Evolutionary conservation across 2,329 filamentous ascomycete species (phyloP).

Genomic region (Cercospora beticola): DNA sequence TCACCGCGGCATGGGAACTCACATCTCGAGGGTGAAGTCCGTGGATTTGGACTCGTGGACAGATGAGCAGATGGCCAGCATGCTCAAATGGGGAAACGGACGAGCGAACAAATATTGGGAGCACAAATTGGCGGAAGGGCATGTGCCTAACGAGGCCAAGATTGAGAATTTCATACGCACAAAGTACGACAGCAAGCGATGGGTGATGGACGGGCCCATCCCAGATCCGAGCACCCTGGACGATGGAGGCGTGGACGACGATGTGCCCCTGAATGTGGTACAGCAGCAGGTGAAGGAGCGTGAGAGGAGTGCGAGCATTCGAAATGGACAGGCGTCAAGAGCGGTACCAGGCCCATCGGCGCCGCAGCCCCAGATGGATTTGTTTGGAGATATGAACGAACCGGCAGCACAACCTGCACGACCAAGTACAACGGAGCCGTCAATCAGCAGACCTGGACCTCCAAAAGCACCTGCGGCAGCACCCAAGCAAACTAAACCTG

Average conservation of each 20-base stretch:
- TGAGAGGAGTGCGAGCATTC: slow-evolving; percentile 41
- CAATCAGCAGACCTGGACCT: slow-evolving; percentile 56
- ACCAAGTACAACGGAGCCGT: slow-evolving; percentile 72
- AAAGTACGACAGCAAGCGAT: slow-evolving; percentile 97
- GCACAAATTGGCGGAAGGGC: slow-evolving; percentile 83
- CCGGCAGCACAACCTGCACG: slow-evolving; percentile 57
- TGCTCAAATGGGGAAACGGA: slow-evolving; percentile 92
- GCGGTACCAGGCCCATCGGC: slow-evolving; percentile 19
- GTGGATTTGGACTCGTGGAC: slow-evolving; percentile 98
- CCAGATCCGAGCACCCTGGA: slow-evolving; percentile 89
- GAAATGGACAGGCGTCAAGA: slow-evolving; percentile 35
- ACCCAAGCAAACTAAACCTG: slow-evolving; percentile 64
- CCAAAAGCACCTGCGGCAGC: slow-evolving; percentile 38
- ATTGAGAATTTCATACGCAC: slow-evolving; percentile 99
- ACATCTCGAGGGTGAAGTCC: slow-evolving; percentile 97
- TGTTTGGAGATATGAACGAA: slow-evolving; percentile 73
- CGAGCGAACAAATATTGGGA: slow-evolving; percentile 99
- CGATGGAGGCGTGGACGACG: slow-evolving; percentile 71
- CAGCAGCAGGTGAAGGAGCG: slow-evolving; percentile 67
- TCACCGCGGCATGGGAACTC: slow-evolving; percentile 97
- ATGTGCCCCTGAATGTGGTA: slow-evolving; percentile 67
- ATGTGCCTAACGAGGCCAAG: slow-evolving; percentile 93
- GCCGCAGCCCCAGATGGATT: slow-evolving; percentile 61
- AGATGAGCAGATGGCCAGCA: slow-evolving; percentile 92
- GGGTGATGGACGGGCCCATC: slow-evolving; percentile 97